Evolutionary conservation across 148 eudicot genomes (phyloP).

Genomic region (Limonium bicolor): DNA sequence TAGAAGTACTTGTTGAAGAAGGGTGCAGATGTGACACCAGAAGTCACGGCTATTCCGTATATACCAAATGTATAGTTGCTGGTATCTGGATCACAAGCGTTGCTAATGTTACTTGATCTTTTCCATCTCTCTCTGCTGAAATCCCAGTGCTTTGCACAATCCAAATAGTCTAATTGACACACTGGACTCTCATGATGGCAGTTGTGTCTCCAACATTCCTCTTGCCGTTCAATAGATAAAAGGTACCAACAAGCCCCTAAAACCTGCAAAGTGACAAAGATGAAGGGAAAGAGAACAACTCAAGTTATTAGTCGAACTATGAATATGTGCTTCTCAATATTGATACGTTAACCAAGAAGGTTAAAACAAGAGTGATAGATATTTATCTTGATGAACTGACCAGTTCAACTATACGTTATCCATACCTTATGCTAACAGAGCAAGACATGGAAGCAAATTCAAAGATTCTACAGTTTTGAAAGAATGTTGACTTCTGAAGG

Average conservation of each 20-base stretch:
- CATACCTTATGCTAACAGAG: too few species aligned
- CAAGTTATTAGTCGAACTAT: too few species aligned
- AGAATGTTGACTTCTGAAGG: neutral
- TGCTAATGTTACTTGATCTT: constrained; percentile 38
- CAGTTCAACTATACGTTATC: too few species aligned
- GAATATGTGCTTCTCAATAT: too few species aligned
- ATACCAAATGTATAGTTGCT: constrained; percentile 44
- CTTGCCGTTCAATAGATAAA: constrained; percentile 57
- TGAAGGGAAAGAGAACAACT: too few species aligned
- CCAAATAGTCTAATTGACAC: constrained; percentile 37
- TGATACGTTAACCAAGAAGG: too few species aligned
- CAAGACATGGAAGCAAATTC: too few species aligned
- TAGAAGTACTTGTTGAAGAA: constrained; percentile 59
- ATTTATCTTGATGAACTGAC: too few species aligned
- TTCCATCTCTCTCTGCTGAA: constrained; percentile 33
- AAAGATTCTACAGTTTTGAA: too few species aligned
- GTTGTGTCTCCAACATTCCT: constrained; percentile 53
- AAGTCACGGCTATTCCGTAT: constrained; percentile 38
- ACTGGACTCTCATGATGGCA: constrained; percentile 17
- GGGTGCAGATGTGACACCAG: constrained; percentile 21
- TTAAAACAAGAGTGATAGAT: too few species aligned
- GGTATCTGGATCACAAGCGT: constrained; percentile 23
- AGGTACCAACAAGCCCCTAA: constrained; percentile 87
- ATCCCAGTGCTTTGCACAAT: constrained; percentile 24
- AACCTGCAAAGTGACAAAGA: constrained; percentile 24